These are phyloP conservation scores for Eutrema yunnanense DNA, from an alignment of 345 rosid genomes.

Conservation along the genomic window DNA sequence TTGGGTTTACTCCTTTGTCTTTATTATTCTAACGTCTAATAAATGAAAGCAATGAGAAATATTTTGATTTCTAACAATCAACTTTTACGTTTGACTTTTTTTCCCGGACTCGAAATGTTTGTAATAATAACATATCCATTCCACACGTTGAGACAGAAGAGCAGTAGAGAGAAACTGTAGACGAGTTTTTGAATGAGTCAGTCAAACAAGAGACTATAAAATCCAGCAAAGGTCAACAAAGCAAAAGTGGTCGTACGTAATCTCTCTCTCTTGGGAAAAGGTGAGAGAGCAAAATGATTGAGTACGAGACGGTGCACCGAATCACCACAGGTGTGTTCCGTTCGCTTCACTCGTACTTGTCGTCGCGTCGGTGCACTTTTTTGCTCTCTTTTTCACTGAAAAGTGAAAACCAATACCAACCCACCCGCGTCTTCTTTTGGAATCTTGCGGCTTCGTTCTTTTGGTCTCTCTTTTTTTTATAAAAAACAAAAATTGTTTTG, in stretches of 20 bases:
- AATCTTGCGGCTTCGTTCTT: conserved; percentile 1
- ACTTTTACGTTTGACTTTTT: conserved; percentile 8
- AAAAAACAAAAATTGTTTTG: background rate
- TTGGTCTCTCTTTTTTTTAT: background rate
- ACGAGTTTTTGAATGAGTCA: background rate
- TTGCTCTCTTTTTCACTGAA: conserved; percentile 1
- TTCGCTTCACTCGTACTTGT: conserved; percentile 25
- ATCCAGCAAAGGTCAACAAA: conserved; percentile 29
- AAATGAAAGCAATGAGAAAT: background rate
- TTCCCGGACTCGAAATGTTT: background rate
- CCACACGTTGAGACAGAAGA: conserved; percentile 25
- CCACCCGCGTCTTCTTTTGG: conserved; percentile 18
- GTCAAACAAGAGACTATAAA: conserved; percentile 20
- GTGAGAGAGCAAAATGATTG: background rate
- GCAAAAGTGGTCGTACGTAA: conserved; percentile 19
- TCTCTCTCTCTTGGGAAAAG: conserved; percentile 7
- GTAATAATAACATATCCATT: background rate
- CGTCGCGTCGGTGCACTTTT: conserved; percentile 38
- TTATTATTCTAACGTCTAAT: conserved; percentile 17
- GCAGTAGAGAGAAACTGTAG: background rate
- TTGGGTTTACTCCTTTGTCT: conserved; percentile 3
- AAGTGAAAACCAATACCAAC: background rate
- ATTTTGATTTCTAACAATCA: background rate
- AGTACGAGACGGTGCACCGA: conserved; percentile 23
- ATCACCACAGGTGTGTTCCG: background rate